phyloP scores from a whole-genome alignment of 108 stramenopile species.

The Bacterosira constricta region DNA sequence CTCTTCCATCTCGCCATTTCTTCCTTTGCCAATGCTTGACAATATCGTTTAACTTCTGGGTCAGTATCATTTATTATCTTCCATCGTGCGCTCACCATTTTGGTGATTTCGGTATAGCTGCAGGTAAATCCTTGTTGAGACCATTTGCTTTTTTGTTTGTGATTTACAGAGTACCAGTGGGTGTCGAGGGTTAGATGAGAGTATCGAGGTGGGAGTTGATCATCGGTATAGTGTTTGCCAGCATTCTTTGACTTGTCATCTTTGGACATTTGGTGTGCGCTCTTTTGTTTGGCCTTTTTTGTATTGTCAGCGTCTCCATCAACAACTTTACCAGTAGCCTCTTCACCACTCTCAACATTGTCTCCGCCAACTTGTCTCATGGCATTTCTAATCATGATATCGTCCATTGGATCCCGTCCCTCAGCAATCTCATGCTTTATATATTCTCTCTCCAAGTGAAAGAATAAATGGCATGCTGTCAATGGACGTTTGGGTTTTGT shows the following conservation, averaged over 20 bases:
- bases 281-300: too few species aligned
- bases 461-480: conserved; percentile 48
- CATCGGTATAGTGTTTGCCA: background rate
- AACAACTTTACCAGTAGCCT: too few species aligned
- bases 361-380: too few species aligned
- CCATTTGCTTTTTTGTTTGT: conserved; percentile 39
- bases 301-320: too few species aligned
- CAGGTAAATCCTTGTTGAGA: conserved; percentile 35
- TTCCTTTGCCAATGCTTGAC: conserved; percentile 18
- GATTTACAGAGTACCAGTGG: conserved; percentile 31
- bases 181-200: conserved; percentile 28
- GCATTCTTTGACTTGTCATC: background rate
- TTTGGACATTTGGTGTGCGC: too few species aligned
- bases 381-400: background rate
- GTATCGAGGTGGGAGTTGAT: conserved; percentile 28
- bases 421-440: conserved; percentile 7
- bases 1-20: conserved; percentile 31
- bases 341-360: too few species aligned
- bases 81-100: conserved; percentile 43
- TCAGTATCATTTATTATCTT: conserved; percentile 21
- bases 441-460: conserved; percentile 39
- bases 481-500: conserved; percentile 41
- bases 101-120: conserved; percentile 41
- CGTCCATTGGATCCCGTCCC: background rate
- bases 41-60: conserved; percentile 31